These are phyloP conservation scores for Colletotrichum neosansevieriae DNA, from an alignment of 2,329 filamentous ascomycete species.

Conservation along the genomic window DNA sequence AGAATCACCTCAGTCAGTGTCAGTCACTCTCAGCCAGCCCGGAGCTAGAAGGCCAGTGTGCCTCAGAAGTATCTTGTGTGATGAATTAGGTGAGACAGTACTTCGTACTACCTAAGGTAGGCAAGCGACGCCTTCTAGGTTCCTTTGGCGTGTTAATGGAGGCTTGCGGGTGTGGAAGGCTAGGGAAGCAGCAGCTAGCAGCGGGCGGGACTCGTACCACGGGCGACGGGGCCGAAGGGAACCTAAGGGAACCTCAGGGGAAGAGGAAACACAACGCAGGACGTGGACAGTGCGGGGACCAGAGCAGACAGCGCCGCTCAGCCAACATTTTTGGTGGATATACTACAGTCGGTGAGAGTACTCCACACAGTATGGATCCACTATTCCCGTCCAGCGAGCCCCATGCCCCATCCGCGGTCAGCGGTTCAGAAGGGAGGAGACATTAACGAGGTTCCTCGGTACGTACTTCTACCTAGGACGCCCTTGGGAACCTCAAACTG, in stretches of 20 bases:
- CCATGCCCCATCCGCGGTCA: neutral
- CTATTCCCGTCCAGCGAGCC: slow-evolving; percentile 23
- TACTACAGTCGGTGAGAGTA: too few species aligned
- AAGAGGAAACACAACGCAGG: slow-evolving; percentile 14
- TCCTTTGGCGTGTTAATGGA: neutral
- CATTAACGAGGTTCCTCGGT: neutral
- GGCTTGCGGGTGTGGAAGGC: slow-evolving; percentile 21
- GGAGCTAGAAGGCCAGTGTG: neutral
- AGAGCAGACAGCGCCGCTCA: neutral
- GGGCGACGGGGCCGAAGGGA: slow-evolving; percentile 22
- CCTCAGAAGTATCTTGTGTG: slow-evolving; percentile 1
- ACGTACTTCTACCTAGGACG: neutral
- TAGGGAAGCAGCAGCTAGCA: slow-evolving; percentile 32
- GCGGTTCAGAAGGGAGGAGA: slow-evolving; percentile 32
- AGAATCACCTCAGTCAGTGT: neutral
- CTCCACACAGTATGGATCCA: neutral
- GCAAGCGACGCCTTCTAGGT: neutral
- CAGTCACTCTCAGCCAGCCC: neutral
- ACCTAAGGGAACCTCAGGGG: neutral
- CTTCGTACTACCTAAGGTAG: neutral
- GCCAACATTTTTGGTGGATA: neutral
- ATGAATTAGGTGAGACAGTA: neutral
- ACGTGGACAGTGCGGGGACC: neutral
- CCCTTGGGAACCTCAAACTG: slow-evolving; percentile 33
- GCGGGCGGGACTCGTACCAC: slow-evolving; percentile 11